These are phyloP conservation scores for Fusarium buharicum DNA, from an alignment of 2,329 filamentous ascomycete species.

Conservation along the genomic window DNA sequence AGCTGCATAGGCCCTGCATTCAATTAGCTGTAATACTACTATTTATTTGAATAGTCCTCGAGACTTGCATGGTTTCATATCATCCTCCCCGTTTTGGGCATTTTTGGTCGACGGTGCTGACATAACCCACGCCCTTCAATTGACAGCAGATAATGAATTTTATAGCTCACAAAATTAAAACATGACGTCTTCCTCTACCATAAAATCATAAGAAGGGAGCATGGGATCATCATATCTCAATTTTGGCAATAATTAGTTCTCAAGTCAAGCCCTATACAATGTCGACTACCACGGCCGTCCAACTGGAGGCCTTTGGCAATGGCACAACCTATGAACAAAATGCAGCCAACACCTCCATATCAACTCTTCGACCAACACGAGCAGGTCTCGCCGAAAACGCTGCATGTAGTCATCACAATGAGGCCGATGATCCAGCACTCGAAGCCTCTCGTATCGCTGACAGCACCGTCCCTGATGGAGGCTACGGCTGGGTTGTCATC, in stretches of 20 bases:
- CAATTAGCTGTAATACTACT: neutral
- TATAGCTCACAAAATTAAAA: rapidly evolving
- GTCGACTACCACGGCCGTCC: conserved; percentile 31
- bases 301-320: conserved; percentile 27
- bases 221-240: neutral
- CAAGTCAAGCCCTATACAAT: neutral
- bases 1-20: neutral
- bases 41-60: neutral
- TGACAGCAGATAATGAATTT: conserved; percentile 14
- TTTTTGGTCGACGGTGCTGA: conserved; percentile 2
- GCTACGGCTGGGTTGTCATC: conserved; percentile 46
- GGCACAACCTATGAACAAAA: conserved; percentile 5
- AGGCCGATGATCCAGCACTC: conserved; percentile 28
- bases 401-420: neutral
- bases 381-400: conserved; percentile 4
- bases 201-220: neutral
- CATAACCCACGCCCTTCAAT: conserved; percentile 23
- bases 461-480: conserved; percentile 43
- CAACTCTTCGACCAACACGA: conserved; percentile 22
- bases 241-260: neutral
- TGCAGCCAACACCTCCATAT: neutral
- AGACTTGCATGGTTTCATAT: too few species aligned
- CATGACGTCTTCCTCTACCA: neutral
- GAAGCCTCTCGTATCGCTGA: conserved; percentile 40
- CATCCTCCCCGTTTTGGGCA: neutral